Evolutionary conservation across 352 stramenopile genomes (phyloP).

Genomic region (Pythium monospermum): DNA sequence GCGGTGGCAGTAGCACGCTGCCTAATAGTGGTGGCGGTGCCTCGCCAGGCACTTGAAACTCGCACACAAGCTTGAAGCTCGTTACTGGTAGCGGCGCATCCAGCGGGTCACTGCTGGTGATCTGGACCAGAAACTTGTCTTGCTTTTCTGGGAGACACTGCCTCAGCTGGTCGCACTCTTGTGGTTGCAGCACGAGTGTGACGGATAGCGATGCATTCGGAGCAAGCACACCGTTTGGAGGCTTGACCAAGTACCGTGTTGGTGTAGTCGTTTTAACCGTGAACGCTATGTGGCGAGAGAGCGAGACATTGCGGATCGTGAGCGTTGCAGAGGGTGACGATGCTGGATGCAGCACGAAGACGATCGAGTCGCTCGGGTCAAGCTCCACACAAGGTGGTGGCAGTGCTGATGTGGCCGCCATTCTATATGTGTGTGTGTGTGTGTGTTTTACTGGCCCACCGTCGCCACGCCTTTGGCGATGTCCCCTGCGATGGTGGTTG

Average conservation of each 20-base stretch:
- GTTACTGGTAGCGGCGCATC: too few species aligned
- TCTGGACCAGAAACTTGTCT: not conserved
- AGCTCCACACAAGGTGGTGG: not conserved
- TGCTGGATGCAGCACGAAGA: not conserved
- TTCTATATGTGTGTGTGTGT: too few species aligned
- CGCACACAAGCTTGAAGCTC: too few species aligned
- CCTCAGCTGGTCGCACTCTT: not conserved
- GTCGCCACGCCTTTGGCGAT: too few species aligned
- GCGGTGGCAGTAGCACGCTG: not conserved
- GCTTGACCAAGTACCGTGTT: not conserved
- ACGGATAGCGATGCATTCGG: not conserved
- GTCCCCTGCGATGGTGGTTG: too few species aligned
- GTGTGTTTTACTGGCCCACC: too few species aligned
- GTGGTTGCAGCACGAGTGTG: not conserved
- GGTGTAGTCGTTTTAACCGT: not conserved
- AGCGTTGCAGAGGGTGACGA: not conserved
- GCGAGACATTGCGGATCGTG: not conserved
- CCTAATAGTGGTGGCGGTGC: too few species aligned
- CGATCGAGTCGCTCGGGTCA: not conserved
- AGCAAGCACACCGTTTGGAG: not conserved
- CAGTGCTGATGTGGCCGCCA: too few species aligned
- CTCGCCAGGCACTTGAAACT: too few species aligned
- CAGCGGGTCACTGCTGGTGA: too few species aligned
- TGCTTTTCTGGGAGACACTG: too few species aligned
- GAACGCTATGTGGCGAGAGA: not conserved